These are phyloP conservation scores for Russula vinacea DNA, from an alignment of 768 basidiomycete species.

Conservation along the genomic window DNA sequence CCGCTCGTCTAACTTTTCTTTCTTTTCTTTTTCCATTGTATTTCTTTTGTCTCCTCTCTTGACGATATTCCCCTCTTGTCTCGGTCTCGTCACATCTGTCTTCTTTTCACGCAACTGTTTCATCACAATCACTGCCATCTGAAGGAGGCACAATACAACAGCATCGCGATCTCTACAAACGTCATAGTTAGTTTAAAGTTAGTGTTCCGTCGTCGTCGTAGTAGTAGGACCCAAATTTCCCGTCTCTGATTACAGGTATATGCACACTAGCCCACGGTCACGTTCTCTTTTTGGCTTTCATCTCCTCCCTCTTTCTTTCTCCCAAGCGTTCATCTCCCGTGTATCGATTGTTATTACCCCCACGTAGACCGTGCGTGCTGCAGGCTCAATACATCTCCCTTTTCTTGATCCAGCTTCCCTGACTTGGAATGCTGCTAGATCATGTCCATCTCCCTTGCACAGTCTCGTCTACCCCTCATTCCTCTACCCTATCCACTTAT, in stretches of 20 bases:
- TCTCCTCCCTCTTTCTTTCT: neutral
- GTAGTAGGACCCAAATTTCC: slow-evolving; percentile 22
- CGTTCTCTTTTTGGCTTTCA: slow-evolving; percentile 13
- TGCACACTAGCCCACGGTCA: slow-evolving; percentile 27
- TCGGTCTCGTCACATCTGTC: slow-evolving; percentile 36
- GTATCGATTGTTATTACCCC: slow-evolving; percentile 26
- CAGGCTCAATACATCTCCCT: slow-evolving; percentile 14
- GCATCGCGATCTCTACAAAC: slow-evolving; percentile 30
- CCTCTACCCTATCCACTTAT: slow-evolving; percentile 67
- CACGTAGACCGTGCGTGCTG: slow-evolving; percentile 20
- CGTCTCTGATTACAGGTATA: slow-evolving; percentile 20
- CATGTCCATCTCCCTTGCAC: neutral
- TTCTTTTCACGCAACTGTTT: slow-evolving; percentile 19
- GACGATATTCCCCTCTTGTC: slow-evolving; percentile 30
- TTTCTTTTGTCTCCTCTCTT: slow-evolving; percentile 4
- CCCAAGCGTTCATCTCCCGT: slow-evolving; percentile 1
- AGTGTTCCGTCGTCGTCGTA: slow-evolving; percentile 13
- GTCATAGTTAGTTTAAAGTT: slow-evolving; percentile 28
- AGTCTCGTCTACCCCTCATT: slow-evolving; percentile 53
- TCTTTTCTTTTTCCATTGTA: neutral
- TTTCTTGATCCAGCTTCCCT: slow-evolving; percentile 4
- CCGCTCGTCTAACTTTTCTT: neutral
- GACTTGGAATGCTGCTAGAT: neutral
- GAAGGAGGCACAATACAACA: slow-evolving; percentile 60
- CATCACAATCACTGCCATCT: slow-evolving; percentile 47